Evolutionary conservation across 2,329 filamentous ascomycete species (phyloP), one percentile per base, ranked within the genome.

Genomic region (Sporothrix brasiliensis): DNA sequence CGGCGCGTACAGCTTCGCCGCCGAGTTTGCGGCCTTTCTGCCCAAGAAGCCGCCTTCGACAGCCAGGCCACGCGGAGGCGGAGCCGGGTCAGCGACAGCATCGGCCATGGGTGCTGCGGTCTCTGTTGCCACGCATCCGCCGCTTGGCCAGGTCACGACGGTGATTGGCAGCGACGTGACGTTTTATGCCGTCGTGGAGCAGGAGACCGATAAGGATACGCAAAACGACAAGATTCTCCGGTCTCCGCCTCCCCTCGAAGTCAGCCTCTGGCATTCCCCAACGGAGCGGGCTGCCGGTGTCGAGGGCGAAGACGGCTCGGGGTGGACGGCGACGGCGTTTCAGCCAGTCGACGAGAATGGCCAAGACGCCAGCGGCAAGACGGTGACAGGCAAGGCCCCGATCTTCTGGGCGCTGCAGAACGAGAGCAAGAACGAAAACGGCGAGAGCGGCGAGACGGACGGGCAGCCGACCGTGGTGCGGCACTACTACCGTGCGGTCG

Each of bases 181-280:
- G 0, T 90, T 97, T 74, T 89, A 86, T 0, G 89, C 91, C 7
- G 79, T 94, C 14, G 83, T 97, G 44, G 89, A 94, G 74, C 87
- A 90, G 54, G 86, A 87, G 53, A 74, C 86, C 34, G 6, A 92
- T 90, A 86, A 44, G 41, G 27, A 30, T 30, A 30, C 27, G 27
- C 82, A 82, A 49, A 85, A 85, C 61, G 95, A 92, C 90, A 86
- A 44, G 13, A 3, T 7, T 2, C 7, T 9, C 7, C 1, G 41
- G 10, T 44, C 41, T 1, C 6, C 94, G 74, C 86, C 92, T 44
- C 87, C 87, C 19, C 79, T 96, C 90, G 86, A 95, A 75, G 86
- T 93, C 44, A 87, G 87, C 19, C 79, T 96, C 9, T 97, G 93
- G 92, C 88, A 92, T 70, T 84, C 84, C 4, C 73, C 60, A 16